phyloP scores from a whole-genome alignment of 306 rosid species.

The Lathyrus aphaca region DNA sequence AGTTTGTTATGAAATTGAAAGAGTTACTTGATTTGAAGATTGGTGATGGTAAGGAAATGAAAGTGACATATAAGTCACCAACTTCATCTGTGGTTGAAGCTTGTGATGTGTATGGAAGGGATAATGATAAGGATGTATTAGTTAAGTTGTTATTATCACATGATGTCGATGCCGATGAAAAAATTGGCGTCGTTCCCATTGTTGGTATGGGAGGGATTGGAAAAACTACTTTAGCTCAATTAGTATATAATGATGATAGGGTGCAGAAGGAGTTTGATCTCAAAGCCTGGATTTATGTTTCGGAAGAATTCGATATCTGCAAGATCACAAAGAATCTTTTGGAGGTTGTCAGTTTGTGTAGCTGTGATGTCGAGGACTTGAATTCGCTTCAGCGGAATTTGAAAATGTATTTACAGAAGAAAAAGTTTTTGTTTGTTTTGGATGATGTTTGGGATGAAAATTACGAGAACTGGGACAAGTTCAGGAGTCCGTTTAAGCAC shows the following conservation, averaged over 20 bases:
- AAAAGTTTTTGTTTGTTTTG: conserved; percentile 47
- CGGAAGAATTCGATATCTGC: conserved; percentile 47
- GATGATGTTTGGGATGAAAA: conserved; percentile 66
- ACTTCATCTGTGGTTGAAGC: conserved; percentile 38
- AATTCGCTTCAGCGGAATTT: conserved; percentile 45
- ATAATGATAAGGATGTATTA: conserved; percentile 40
- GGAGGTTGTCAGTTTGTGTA: conserved; percentile 37
- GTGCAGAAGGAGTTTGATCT: conserved; percentile 45
- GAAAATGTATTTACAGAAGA: conserved; percentile 15
- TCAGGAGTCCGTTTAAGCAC: conserved; percentile 42
- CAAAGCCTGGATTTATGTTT: conserved; percentile 55
- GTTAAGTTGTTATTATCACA: conserved; percentile 33
- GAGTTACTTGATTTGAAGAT: conserved; percentile 36
- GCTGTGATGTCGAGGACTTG: conserved; percentile 30
- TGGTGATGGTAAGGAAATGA: conserved; percentile 12
- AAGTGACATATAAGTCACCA: conserved; percentile 29
- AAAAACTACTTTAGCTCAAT: conserved; percentile 51
- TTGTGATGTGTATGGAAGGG: conserved; percentile 50
- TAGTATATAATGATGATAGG: conserved; percentile 49
- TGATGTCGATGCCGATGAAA: conserved; percentile 8
- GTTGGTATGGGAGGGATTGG: conserved; percentile 61
- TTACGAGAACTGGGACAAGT: conserved; percentile 41
- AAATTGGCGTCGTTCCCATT: conserved; percentile 42
- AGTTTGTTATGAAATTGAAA: conserved; percentile 42
- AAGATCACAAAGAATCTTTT: conserved; percentile 45